These are phyloP conservation scores for Suillus spraguei DNA, from an alignment of 768 basidiomycete genomes.

Conservation along the genomic window DNA sequence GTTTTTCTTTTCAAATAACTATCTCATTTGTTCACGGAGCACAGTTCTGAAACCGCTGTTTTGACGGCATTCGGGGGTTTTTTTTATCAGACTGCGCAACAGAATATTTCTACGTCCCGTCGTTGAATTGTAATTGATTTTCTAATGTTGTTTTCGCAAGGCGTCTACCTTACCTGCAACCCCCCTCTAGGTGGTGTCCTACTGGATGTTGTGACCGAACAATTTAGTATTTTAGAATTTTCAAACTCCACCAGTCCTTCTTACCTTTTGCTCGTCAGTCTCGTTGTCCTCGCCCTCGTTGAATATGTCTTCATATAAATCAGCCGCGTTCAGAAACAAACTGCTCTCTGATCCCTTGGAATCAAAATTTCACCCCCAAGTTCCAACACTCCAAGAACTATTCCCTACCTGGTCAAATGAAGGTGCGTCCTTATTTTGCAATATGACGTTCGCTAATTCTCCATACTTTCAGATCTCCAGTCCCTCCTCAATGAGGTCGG, in stretches of 20 bases:
- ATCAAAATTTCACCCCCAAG: conserved; percentile 54
- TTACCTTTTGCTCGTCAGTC: conserved; percentile 11
- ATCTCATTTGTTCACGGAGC: too few species aligned
- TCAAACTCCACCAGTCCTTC: conserved; percentile 27
- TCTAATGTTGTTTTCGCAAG: too few species aligned
- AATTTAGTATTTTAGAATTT: conserved; percentile 19
- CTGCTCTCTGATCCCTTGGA: conserved; percentile 19
- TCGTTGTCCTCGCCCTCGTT: conserved; percentile 7
- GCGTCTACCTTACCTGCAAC: too few species aligned
- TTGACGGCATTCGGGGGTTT: too few species aligned
- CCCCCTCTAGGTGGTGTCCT: conserved; percentile 1
- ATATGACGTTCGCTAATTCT: conserved; percentile 27
- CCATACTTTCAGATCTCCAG: conserved; percentile 55
- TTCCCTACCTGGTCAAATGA: conserved; percentile 74
- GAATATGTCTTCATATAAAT: conserved; percentile 33
- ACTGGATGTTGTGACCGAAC: conserved; percentile 20
- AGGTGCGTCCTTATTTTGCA: conserved; percentile 42
- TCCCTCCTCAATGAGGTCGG: conserved; percentile 66
- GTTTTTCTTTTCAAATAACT: too few species aligned
- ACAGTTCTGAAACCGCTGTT: too few species aligned
- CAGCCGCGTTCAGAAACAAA: conserved; percentile 30
- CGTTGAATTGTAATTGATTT: too few species aligned
- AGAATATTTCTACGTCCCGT: too few species aligned
- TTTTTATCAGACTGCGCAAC: too few species aligned
- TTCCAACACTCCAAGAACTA: conserved; percentile 66